phyloP scores from a whole-genome alignment of 164 flowering plant species.

The Liriodendron chinense region DNA sequence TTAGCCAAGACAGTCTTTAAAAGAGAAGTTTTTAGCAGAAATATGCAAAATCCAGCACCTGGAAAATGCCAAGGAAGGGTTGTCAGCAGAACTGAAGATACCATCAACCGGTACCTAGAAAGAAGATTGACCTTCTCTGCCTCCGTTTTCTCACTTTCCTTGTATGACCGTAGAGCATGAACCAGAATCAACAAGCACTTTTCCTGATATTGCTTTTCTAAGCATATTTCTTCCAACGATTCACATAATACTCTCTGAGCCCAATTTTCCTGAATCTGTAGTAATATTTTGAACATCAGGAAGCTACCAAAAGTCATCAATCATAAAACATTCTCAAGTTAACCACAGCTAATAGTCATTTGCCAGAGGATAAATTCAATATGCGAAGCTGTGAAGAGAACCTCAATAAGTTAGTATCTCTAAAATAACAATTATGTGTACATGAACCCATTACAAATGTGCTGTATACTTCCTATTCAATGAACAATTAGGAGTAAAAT shows the following conservation, averaged over 20 bases:
- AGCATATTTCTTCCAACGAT: constrained; percentile 72
- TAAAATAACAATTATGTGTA: too few species aligned
- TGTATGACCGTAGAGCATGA: constrained; percentile 57
- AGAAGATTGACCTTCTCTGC: constrained; percentile 39
- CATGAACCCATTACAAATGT: not conserved
- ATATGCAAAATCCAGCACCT: constrained; percentile 39
- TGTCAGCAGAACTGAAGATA: constrained; percentile 77
- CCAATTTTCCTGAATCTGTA: constrained; percentile 42
- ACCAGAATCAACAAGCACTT: constrained; percentile 61
- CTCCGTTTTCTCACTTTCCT: constrained; percentile 30
- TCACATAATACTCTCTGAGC: constrained; percentile 47
- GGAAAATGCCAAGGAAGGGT: constrained; percentile 84
- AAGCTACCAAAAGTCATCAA: not conserved
- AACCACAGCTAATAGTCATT: not conserved
- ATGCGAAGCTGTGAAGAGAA: not conserved
- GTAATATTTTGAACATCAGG: not conserved
- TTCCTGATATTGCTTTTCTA: constrained; percentile 70
- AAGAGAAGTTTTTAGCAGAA: not conserved
- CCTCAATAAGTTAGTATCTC: not conserved
- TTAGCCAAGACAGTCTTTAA: not conserved
- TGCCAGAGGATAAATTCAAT: not conserved
- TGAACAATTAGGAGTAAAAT: not conserved
- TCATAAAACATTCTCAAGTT: not conserved
- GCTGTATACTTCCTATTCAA: not conserved
- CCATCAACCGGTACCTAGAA: constrained; percentile 62